A percentile compares a stretch with the other conserved stretches of the same genome.
Evolutionary conservation across 306 rosid species (phyloP).

Genomic region (Sophora flavescens): DNA sequence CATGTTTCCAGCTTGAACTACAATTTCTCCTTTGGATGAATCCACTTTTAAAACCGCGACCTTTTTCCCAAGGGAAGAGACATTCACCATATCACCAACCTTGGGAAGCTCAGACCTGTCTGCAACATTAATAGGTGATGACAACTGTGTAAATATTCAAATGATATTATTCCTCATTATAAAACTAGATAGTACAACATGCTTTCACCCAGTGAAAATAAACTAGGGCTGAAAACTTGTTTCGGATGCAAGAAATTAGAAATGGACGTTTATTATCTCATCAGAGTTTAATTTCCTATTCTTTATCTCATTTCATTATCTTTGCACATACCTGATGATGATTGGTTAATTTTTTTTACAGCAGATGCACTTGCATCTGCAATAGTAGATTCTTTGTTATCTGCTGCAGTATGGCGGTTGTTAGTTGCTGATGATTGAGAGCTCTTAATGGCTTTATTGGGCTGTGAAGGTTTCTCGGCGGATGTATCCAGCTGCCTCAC

Average conservation of each 20-base stretch:
- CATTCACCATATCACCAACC: constrained; percentile 77
- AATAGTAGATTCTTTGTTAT: constrained; percentile 46
- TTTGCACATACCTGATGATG: constrained; percentile 61
- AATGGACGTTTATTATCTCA: neutral
- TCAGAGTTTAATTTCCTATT: constrained; percentile 21
- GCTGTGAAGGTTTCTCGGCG: constrained; percentile 52
- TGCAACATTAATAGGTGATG: constrained; percentile 54
- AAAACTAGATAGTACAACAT: constrained; percentile 33
- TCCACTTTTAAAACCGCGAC: constrained; percentile 71
- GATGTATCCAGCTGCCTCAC: constrained; percentile 66
- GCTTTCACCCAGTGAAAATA: constrained; percentile 9
- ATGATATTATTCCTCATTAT: neutral
- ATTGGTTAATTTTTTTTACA: constrained; percentile 41
- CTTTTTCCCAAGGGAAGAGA: constrained; percentile 79
- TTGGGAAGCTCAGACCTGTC: constrained; percentile 67
- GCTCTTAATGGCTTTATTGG: constrained; percentile 47
- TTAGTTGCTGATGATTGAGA: constrained; percentile 47
- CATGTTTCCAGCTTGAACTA: constrained; percentile 88
- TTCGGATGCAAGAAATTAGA: constrained; percentile 28
- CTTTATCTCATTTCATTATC: constrained; percentile 37
- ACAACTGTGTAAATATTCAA: constrained; percentile 20
- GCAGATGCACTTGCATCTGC: constrained; percentile 52
- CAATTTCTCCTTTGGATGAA: constrained; percentile 73
- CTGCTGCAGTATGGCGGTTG: constrained; percentile 40
- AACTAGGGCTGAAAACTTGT: constrained; percentile 6